Percentiles rank a stretch among this genome's conserved stretches.
phyloP scores from a whole-genome alignment of 768 basidiomycete species.

The Mycena chlorophos region DNA sequence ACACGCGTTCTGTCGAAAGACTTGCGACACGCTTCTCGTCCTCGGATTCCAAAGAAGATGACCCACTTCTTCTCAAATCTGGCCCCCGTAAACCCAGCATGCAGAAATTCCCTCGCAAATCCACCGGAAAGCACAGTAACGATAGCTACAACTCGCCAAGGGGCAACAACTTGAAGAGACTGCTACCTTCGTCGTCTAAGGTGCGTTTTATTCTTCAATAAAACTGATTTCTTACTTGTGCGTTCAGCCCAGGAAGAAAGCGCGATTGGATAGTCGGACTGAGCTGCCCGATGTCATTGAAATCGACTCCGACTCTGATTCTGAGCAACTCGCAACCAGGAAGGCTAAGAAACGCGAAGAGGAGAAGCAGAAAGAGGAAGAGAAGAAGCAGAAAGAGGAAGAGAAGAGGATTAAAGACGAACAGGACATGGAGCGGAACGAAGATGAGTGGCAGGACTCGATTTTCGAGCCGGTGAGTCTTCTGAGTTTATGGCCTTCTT shows the following conservation, averaged over 20 bases:
- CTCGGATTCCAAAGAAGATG: neutral
- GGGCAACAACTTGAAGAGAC: no score
- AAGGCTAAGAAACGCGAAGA: no score
- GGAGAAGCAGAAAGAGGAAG: neutral
- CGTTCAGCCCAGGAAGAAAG: neutral
- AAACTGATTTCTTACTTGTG: neutral
- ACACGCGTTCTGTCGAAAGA: neutral
- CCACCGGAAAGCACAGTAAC: neutral
- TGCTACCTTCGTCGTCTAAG: no score
- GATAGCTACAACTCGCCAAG: neutral
- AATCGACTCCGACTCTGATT: constrained; percentile 7
- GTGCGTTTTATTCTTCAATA: no score
- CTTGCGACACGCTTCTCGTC: neutral
- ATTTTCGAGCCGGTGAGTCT: neutral
- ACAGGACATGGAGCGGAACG: neutral
- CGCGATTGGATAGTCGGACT: neutral
- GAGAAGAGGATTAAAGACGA: neutral
- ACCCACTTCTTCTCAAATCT: neutral
- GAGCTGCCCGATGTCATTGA: neutral
- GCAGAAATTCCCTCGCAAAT: neutral
- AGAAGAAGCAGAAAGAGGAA: neutral
- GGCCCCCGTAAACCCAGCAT: neutral
- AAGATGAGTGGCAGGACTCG: neutral
- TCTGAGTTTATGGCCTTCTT: neutral
- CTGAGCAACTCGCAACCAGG: neutral